Base-by-base conservation (phyloP, 1,284 basidiomycete species). In the Leccinum glutinopallens region DNA sequence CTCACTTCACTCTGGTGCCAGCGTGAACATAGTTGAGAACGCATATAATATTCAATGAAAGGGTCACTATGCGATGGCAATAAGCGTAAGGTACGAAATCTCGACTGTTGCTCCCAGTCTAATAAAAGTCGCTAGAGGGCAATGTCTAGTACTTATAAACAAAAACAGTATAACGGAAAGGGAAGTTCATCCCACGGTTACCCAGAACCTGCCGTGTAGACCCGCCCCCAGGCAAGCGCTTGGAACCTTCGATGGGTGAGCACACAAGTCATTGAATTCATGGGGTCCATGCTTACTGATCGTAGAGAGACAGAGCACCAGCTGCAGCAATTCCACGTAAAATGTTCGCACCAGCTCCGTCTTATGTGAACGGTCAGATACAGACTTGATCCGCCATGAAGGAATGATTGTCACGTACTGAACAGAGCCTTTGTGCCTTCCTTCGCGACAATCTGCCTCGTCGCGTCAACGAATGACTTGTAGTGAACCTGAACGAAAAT, bases 281-380 rank as follows among this genome's bases (percentile, higher is more conserved):
- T 32, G 37, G 12, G 2, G n/a, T 33, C 4, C 35, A 55, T 67
- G 80, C 81, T 78, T 82, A 83, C 81, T 89, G 83, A 79, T 91
- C 87, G 73, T 88, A 88, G 59, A 90, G 77, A 13, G 89, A 86
- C 67, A 92, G 78, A 56, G 88, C 88, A 79, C 88, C 89, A 62
- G 89, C 89, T 71, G 86, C 87, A 64, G 91, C 90, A 65, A 92
- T 84, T 76, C 89, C 88, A 76, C 82, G 81, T 19, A 84, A 68
- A 62, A 84, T 77, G 77, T 91, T 90, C 51, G 86, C 87, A 66
- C 85, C 86, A 67, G 85, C 86, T 51, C 84, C 83, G 68, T 70
- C 73, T 77, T 62, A 63, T 8, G 41, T 22, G 7, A 39, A 60
- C 19, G 37, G 65, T 73, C 32, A 65, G 46, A 51, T 4, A 51